A percentile compares a stretch with the other conserved stretches of the same genome.
These are phyloP conservation scores for Pulicaria dysenterica DNA, from an alignment of 129 eudicot species.

Conservation along the genomic window DNA sequence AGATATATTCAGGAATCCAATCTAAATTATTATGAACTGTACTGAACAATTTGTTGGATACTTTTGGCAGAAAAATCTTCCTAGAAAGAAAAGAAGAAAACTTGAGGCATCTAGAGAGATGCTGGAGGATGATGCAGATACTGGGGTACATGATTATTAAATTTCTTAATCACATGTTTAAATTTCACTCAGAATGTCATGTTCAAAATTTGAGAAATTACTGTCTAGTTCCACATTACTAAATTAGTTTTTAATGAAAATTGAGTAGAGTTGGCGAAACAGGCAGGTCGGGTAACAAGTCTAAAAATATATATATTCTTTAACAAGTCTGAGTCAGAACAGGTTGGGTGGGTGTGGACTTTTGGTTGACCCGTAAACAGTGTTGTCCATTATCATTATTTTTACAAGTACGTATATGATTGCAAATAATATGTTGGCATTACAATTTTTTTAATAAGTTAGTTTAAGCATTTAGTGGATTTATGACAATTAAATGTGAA, in stretches of 20 bases:
- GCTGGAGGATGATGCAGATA: conserved; percentile 72
- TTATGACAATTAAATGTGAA: not conserved
- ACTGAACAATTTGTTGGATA: conserved; percentile 6
- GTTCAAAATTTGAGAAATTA: not conserved
- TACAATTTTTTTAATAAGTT: not conserved
- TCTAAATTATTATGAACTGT: not conserved
- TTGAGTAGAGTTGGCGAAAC: not conserved
- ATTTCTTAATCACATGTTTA: not conserved
- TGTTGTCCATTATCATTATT: not conserved
- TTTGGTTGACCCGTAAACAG: not conserved
- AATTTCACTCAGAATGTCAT: not conserved
- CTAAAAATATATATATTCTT: too few relatives aligned
- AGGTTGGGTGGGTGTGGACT: not conserved
- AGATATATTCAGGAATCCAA: not conserved
- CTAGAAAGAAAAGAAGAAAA: conserved; percentile 86
- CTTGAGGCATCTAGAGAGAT: conserved; percentile 93
- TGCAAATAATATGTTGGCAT: not conserved
- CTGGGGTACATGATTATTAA: conserved; percentile 40
- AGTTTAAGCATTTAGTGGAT: not conserved
- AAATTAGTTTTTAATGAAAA: not conserved
- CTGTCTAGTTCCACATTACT: too few relatives aligned
- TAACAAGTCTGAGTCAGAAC: not conserved
- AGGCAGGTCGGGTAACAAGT: not conserved
- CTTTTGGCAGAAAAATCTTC: conserved; percentile 73
- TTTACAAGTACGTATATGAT: not conserved